These are phyloP conservation scores for Pyrenochaeta sp. DNA, from an alignment of 2,329 filamentous ascomycete species.

Conservation along the genomic window DNA sequence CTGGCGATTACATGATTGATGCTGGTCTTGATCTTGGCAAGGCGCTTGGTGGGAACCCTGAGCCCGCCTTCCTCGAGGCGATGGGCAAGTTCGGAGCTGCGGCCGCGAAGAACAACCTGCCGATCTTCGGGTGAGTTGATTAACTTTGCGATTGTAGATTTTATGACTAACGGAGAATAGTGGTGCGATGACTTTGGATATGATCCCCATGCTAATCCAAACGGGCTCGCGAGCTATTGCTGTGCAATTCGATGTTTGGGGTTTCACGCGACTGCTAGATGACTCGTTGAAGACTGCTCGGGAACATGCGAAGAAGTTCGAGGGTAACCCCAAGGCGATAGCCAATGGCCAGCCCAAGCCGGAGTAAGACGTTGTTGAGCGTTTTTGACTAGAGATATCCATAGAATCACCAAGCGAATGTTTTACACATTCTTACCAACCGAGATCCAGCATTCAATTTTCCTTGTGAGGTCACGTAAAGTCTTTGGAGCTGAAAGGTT, in stretches of 20 bases:
- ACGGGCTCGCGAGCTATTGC: conserved; percentile 27
- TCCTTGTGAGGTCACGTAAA: background rate
- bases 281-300: conserved; percentile 24
- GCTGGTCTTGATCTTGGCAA: conserved; percentile 28
- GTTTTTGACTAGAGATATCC: background rate
- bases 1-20: conserved; percentile 36
- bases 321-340: conserved; percentile 7
- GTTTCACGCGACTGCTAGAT: conserved; percentile 24
- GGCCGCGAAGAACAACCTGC: conserved; percentile 30
- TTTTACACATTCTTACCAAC: background rate
- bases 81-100: conserved; percentile 32
- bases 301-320: conserved; percentile 27
- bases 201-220: conserved; percentile 33
- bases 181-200: conserved; percentile 25
- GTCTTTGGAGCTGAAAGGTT: background rate
- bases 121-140: conserved; percentile 30
- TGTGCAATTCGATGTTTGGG: conserved; percentile 40
- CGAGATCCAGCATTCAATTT: background rate
- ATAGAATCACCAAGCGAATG: background rate
- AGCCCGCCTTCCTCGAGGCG: conserved; percentile 26
- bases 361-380: background rate
- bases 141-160: background rate
- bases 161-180: conserved; percentile 14
- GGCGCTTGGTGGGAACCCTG: conserved; percentile 22
- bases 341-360: conserved; percentile 10